Conservation (phyloP, 768 basidiomycete genomes). For the Macrolepiota dolichaula region DNA sequence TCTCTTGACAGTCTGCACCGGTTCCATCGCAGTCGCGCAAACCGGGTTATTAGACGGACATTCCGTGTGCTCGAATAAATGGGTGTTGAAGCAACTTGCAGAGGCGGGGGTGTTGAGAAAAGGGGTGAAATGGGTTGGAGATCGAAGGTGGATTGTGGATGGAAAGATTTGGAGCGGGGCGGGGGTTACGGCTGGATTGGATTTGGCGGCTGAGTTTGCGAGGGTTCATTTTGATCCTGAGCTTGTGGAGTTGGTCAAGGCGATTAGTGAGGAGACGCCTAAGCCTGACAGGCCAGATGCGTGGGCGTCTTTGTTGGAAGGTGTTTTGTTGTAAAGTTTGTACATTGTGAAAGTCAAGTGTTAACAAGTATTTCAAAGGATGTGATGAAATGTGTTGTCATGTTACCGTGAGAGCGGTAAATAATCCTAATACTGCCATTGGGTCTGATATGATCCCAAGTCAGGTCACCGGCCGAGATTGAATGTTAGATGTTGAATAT, state of each 20-base stretch:
- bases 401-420: no score
- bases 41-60: conserved; percentile 23
- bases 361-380: no score
- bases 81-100: conserved; percentile 5
- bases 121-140: conserved; percentile 26
- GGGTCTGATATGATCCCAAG: no score
- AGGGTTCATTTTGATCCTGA: conserved; percentile 21
- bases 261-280: conserved; percentile 21
- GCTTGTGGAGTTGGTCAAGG: conserved; percentile 18
- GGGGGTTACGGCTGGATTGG: conserved; percentile 24
- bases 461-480: no score
- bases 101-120: conserved; percentile 12
- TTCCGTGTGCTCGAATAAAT: conserved; percentile 22
- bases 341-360: background rate
- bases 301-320: conserved; percentile 21
- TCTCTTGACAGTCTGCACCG: conserved; percentile 24
- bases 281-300: conserved; percentile 24
- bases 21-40: conserved; percentile 19
- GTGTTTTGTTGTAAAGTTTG: conserved; percentile 19
- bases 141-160: conserved; percentile 24
- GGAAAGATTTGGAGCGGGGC: conserved; percentile 26
- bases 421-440: no score
- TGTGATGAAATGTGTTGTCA: no score
- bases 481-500: no score
- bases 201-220: conserved; percentile 25